Percentiles rank a stretch among this genome's conserved stretches.
Conservation (phyloP, 2,329 filamentous ascomycete genomes). For the Xylariaceae sp. region DNA sequence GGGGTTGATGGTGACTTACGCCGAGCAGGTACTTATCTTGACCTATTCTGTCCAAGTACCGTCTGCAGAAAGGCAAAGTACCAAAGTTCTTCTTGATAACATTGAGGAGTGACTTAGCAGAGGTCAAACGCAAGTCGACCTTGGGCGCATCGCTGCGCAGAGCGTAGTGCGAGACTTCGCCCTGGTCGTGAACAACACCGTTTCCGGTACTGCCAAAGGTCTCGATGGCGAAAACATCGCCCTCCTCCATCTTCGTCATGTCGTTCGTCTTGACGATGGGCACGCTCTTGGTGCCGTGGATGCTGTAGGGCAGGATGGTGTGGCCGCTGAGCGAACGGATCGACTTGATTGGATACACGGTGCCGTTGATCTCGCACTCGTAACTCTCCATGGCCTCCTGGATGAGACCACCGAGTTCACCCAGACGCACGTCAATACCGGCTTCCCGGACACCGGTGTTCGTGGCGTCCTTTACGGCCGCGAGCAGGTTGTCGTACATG, state of each 20-base stretch:
- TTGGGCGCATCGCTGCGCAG: constrained; percentile 67
- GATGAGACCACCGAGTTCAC: constrained; percentile 76
- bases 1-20: constrained; percentile 44
- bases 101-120: constrained; percentile 77
- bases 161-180: constrained; percentile 87
- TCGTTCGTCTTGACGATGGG: constrained; percentile 87
- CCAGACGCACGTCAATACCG: constrained; percentile 84
- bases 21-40: constrained; percentile 92
- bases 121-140: constrained; percentile 69
- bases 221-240: constrained; percentile 91
- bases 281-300: constrained; percentile 89
- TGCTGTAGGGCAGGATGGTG: constrained; percentile 82
- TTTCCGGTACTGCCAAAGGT: constrained; percentile 93
- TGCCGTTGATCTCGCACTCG: constrained; percentile 77
- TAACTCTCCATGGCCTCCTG: constrained; percentile 94
- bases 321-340: constrained; percentile 87
- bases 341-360: constrained; percentile 72
- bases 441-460: constrained; percentile 87
- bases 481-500: constrained; percentile 67
- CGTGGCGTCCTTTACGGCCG: constrained; percentile 68
- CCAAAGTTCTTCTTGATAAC: constrained; percentile 97
- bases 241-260: constrained; percentile 95
- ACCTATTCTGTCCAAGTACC: constrained; percentile 87
- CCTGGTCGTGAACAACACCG: constrained; percentile 80
- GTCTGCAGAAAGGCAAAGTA: constrained; percentile 82